phyloP scores from a whole-genome alignment of 345 rosid species.

The Litchi chinensis region DNA sequence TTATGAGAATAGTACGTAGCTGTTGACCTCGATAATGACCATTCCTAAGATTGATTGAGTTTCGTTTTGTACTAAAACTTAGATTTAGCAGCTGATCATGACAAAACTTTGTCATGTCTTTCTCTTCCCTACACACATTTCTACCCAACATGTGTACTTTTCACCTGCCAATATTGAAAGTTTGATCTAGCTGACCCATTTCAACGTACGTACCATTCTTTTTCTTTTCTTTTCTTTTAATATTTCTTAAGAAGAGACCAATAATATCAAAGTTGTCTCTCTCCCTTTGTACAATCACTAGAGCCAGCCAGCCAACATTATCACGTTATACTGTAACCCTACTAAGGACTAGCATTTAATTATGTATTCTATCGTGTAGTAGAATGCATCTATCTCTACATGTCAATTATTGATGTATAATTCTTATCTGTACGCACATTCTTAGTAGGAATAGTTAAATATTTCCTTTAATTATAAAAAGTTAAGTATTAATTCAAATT shows the following conservation, averaged over 20 bases:
- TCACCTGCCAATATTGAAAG: not conserved
- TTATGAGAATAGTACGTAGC: not conserved
- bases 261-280: slow-evolving; percentile 44
- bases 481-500: no score
- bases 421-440: not conserved
- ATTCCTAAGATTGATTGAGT: slow-evolving; percentile 10
- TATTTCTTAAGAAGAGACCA: slow-evolving; percentile 21
- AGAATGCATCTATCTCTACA: not conserved
- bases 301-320: slow-evolving; percentile 42
- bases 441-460: no score
- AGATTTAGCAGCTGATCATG: slow-evolving; percentile 11
- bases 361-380: not conserved
- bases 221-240: slow-evolving; percentile 5
- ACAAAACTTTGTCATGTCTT: slow-evolving; percentile 38
- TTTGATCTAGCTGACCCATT: not conserved
- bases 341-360: not conserved
- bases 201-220: slow-evolving; percentile 1
- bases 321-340: slow-evolving; percentile 49
- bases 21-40: slow-evolving; percentile 18
- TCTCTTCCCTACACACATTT: slow-evolving; percentile 7
- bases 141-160: not conserved
- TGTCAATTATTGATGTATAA: not conserved
- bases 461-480: no score
- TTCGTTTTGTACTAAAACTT: slow-evolving; percentile 20
- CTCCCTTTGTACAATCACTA: slow-evolving; percentile 48